phyloP scores from a whole-genome alignment of 257 asterid species.

The Cruciata laevipes region DNA sequence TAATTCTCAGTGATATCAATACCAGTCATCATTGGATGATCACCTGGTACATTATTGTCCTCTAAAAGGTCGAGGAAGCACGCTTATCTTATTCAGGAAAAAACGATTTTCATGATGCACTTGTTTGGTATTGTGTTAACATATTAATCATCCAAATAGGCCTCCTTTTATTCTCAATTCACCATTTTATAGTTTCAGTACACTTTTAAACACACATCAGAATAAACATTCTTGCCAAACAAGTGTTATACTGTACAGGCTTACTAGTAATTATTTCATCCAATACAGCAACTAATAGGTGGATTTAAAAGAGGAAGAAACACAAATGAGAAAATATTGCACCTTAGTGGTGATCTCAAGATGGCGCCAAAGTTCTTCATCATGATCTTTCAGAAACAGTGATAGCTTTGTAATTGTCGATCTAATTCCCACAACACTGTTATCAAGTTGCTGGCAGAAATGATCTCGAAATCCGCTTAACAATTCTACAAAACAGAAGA shows the following conservation, averaged over 20 bases:
- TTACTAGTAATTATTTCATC: background rate
- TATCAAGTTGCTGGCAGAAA: conserved; percentile 94
- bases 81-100: background rate
- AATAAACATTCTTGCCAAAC: background rate
- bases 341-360: conserved; percentile 92
- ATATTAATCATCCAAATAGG: background rate
- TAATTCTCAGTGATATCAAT: background rate
- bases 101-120: background rate
- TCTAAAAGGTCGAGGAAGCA: background rate
- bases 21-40: background rate
- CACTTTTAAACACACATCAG: background rate
- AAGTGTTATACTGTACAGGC: background rate
- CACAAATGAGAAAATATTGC: conserved; percentile 14
- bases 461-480: conserved; percentile 90
- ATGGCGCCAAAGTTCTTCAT: conserved; percentile 99
- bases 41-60: background rate
- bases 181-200: background rate
- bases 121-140: background rate
- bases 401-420: conserved; percentile 85
- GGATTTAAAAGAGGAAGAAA: background rate
- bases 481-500: conserved; percentile 95
- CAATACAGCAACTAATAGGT: too few species aligned
- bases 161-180: too few species aligned
- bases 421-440: conserved; percentile 93
- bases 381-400: conserved; percentile 81